phyloP scores from a whole-genome alignment of 164 flowering plant genomes.

The Chloranthus sessilifolius region DNA sequence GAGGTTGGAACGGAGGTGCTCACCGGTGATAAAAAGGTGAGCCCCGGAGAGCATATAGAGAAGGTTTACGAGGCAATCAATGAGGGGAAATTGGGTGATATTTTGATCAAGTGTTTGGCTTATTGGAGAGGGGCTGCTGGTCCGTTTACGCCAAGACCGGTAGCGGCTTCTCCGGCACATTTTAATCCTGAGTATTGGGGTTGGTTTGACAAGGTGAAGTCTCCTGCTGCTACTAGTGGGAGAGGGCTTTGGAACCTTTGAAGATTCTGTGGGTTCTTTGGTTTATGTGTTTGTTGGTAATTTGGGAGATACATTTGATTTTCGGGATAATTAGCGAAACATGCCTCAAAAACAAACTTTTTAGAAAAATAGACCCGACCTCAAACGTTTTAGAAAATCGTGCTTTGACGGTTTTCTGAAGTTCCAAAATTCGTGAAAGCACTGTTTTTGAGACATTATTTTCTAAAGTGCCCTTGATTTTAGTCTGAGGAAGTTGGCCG shows the following conservation, averaged over 20 bases:
- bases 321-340: too few species aligned
- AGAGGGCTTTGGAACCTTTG: conserved; percentile 19
- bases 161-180: conserved; percentile 15
- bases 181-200: conserved; percentile 23
- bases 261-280: too few species aligned
- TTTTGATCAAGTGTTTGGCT: conserved; percentile 31
- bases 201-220: conserved; percentile 22
- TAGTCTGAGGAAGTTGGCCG: too few species aligned
- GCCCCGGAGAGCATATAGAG: conserved; percentile 53
- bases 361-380: too few species aligned
- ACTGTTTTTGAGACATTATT: too few species aligned
- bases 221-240: conserved; percentile 24
- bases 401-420: too few species aligned
- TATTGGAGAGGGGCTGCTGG: conserved; percentile 25
- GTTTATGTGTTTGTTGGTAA: too few species aligned
- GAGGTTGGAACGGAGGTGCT: conserved; percentile 39
- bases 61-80: conserved; percentile 39
- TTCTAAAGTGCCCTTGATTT: too few species aligned
- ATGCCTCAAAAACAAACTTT: too few species aligned
- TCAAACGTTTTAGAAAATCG: too few species aligned
- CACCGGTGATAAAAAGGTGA: conserved; percentile 35
- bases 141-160: conserved; percentile 22
- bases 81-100: conserved; percentile 37
- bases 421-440: too few species aligned
- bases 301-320: too few species aligned